Conservation (phyloP, 228 moss, liverwort and hornwort species). For the Sphagnum fallax region DNA sequence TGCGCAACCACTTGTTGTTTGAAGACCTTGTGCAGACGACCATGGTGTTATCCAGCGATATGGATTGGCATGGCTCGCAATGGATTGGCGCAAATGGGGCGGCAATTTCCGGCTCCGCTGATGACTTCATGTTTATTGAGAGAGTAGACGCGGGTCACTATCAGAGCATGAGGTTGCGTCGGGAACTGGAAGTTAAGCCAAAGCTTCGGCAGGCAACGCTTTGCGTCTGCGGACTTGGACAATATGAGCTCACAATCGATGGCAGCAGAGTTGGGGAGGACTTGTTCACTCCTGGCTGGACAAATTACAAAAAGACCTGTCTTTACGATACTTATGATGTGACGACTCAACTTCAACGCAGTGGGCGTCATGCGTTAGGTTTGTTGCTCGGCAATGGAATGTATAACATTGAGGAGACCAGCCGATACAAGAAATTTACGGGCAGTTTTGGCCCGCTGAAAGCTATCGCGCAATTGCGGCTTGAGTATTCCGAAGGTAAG, state of each 20-base stretch:
- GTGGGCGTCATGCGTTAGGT: conserved; percentile 26
- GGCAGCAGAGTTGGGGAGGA: conserved; percentile 42
- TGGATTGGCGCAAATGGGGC: conserved; percentile 31
- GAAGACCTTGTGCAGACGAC: conserved; percentile 2
- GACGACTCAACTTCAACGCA: conserved; percentile 8
- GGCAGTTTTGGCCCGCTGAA: conserved; percentile 35
- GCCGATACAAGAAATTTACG: conserved; percentile 31
- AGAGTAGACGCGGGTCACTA: conserved; percentile 15
- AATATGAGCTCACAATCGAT: conserved; percentile 47
- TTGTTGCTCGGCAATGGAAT: conserved; percentile 55
- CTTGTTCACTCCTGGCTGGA: conserved; percentile 51
- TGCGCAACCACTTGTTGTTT: no score
- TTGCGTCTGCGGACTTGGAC: conserved; percentile 38
- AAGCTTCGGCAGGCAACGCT: conserved; percentile 28
- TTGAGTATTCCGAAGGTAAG: conserved; percentile 23
- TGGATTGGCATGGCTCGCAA: conserved; percentile 26
- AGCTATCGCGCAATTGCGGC: conserved; percentile 25
- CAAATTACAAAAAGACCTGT: conserved; percentile 22
- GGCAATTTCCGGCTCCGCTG: conserved; percentile 7
- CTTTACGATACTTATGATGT: no score
- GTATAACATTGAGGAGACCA: conserved; percentile 15
- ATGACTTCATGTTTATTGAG: conserved; percentile 22
- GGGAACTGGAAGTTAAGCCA: conserved; percentile 23
- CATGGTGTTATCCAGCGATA: conserved; percentile 8
- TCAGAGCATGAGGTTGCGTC: conserved; percentile 39